Evolutionary conservation across 2,329 filamentous ascomycete genomes (phyloP).

Genomic region (Fusarium sp.): DNA sequence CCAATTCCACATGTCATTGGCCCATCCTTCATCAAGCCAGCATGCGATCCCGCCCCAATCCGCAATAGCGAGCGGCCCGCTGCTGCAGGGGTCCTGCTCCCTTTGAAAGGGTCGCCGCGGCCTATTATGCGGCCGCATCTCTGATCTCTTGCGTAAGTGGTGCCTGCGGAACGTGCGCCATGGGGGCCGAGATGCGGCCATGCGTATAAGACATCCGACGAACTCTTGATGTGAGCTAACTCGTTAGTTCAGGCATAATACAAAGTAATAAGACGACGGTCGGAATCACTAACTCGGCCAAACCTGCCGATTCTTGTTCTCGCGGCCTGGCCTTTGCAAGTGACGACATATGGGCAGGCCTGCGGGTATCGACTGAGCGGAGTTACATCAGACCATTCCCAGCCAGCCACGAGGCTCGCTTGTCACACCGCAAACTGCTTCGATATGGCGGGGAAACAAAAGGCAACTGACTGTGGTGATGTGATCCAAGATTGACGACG

Average conservation of each 20-base stretch:
- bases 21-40: slow-evolving; percentile 36
- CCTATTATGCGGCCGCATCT: slow-evolving; percentile 45
- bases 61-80: slow-evolving; percentile 46
- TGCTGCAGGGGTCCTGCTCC: slow-evolving; percentile 44
- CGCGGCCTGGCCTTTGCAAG: not conserved
- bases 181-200: slow-evolving; percentile 23
- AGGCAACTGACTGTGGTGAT: slow-evolving; percentile 18
- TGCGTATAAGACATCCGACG: slow-evolving; percentile 20
- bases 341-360: slow-evolving; percentile 18
- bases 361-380: slow-evolving; percentile 31
- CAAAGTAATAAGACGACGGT: not conserved
- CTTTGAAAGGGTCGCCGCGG: slow-evolving; percentile 37
- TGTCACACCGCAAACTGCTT: slow-evolving; percentile 45
- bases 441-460: slow-evolving; percentile 7
- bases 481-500: slow-evolving; percentile 25
- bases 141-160: slow-evolving; percentile 22
- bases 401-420: slow-evolving; percentile 37
- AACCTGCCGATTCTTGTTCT: not conserved
- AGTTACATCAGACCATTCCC: slow-evolving; percentile 45
- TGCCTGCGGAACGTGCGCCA: slow-evolving; percentile 28
- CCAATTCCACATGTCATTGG: slow-evolving; percentile 40
- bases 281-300: not conserved
- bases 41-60: slow-evolving; percentile 38
- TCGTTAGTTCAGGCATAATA: not conserved
- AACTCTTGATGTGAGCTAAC: not conserved